Conservation (phyloP, 2,329 filamentous ascomycete genomes). For the Metarhizium sp. region DNA sequence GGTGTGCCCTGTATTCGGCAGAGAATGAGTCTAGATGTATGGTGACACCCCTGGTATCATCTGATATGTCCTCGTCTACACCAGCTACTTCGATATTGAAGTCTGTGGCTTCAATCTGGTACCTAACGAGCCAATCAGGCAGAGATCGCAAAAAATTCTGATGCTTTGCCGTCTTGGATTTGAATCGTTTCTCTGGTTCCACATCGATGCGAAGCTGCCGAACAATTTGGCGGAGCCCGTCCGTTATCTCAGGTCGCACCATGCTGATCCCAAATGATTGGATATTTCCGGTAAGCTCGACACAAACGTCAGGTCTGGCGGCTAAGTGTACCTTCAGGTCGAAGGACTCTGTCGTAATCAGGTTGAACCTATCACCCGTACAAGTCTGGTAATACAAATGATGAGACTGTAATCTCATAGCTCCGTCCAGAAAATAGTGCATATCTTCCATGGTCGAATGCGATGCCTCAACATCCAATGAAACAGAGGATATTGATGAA, state of each 20-base stretch:
- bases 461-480: constrained; percentile 89
- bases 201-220: constrained; percentile 68
- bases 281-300: constrained; percentile 68
- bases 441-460: constrained; percentile 76
- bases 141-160: constrained; percentile 67
- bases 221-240: constrained; percentile 86
- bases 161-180: constrained; percentile 39
- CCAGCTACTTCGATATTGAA: constrained; percentile 89
- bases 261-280: constrained; percentile 86
- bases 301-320: constrained; percentile 76
- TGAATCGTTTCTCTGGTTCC: constrained; percentile 46
- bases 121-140: constrained; percentile 76
- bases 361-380: constrained; percentile 70
- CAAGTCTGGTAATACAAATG: constrained; percentile 91
- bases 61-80: constrained; percentile 73
- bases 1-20: constrained; percentile 79
- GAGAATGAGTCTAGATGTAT: constrained; percentile 83
- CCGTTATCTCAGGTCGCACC: constrained; percentile 83
- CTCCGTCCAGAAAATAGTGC: constrained; percentile 78
- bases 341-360: constrained; percentile 79
- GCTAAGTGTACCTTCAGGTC: constrained; percentile 80
- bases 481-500: constrained; percentile 87
- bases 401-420: constrained; percentile 75
- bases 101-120: constrained; percentile 77
- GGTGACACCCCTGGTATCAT: constrained; percentile 71